phyloP scores from a whole-genome alignment of 2,329 filamentous ascomycete species.

The Pyrenochaeta sp. region DNA sequence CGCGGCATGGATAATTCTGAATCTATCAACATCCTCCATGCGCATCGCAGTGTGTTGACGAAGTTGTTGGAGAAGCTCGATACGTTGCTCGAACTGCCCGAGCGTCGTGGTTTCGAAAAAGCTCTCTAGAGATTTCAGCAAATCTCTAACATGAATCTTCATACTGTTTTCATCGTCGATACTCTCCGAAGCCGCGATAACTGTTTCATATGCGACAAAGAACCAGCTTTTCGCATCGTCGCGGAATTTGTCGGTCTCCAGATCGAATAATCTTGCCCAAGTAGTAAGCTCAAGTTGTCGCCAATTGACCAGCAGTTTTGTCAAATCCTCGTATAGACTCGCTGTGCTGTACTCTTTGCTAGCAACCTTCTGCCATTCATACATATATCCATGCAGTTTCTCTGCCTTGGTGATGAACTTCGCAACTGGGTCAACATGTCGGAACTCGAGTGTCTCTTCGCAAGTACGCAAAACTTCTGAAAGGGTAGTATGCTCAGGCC shows the following conservation, averaged over 20 bases:
- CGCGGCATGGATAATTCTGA: constrained; percentile 68
- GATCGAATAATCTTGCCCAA: constrained; percentile 88
- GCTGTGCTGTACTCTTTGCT: constrained; percentile 78
- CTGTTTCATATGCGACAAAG: constrained; percentile 93
- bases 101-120: constrained; percentile 83
- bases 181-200: constrained; percentile 77
- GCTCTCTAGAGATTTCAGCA: constrained; percentile 78
- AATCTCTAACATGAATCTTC: constrained; percentile 68
- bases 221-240: constrained; percentile 90
- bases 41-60: constrained; percentile 72
- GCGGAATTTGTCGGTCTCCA: constrained; percentile 78
- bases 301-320: constrained; percentile 85
- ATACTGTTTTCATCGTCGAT: constrained; percentile 68
- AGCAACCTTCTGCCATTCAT: constrained; percentile 96
- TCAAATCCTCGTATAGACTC: constrained; percentile 77
- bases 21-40: constrained; percentile 57
- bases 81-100: constrained; percentile 79
- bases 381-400: constrained; percentile 82
- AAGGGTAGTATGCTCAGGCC: constrained; percentile 80
- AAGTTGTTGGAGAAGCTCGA: constrained; percentile 72
- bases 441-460: constrained; percentile 76
- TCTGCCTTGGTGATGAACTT: constrained; percentile 87
- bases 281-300: constrained; percentile 89
- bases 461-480: constrained; percentile 80
- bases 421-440: constrained; percentile 83